phyloP scores from a whole-genome alignment of 129 eudicot genomes.

The Lonicera japonica region DNA sequence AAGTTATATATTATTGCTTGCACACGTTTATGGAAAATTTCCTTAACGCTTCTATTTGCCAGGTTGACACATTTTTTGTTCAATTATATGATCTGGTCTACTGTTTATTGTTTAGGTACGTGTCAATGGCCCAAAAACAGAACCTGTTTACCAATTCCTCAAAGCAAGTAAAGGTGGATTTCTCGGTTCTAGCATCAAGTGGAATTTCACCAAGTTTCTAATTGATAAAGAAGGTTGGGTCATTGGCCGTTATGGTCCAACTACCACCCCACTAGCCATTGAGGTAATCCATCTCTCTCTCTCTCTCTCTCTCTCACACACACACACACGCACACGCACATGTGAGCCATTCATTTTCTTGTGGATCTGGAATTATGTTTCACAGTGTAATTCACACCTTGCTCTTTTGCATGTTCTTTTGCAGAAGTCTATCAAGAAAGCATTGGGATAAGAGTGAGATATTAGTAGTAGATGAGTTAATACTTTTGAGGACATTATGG shows the following conservation, averaged over 20 bases:
- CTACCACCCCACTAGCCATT: conserved; percentile 42
- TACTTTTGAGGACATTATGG: too few species aligned
- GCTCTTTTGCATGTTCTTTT: background rate
- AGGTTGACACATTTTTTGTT: background rate
- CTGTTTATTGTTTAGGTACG: conserved; percentile 28
- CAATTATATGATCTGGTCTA: background rate
- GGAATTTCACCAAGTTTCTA: conserved; percentile 91
- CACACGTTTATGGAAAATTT: background rate
- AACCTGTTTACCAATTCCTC: conserved; percentile 66
- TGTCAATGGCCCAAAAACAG: conserved; percentile 58
- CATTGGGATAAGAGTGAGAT: background rate
- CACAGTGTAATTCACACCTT: too few species aligned
- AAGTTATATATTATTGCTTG: background rate
- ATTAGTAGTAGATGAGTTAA: too few species aligned
- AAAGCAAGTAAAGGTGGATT: conserved; percentile 60
- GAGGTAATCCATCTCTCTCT: conserved; percentile 39
- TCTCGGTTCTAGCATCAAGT: conserved; percentile 53
- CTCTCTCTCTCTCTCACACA: conserved; percentile 17
- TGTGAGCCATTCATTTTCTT: background rate
- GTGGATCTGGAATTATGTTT: too few species aligned
- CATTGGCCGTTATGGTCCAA: conserved; percentile 42
- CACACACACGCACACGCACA: too few species aligned
- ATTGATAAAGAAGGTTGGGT: conserved; percentile 65
- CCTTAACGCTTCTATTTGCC: background rate
- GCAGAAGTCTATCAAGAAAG: conserved; percentile 6